Evolutionary conservation across 2,329 filamentous ascomycete species (phyloP), one percentile per base, ranked within the genome.

Genomic region (Colletotrichum chrysophilum): DNA sequence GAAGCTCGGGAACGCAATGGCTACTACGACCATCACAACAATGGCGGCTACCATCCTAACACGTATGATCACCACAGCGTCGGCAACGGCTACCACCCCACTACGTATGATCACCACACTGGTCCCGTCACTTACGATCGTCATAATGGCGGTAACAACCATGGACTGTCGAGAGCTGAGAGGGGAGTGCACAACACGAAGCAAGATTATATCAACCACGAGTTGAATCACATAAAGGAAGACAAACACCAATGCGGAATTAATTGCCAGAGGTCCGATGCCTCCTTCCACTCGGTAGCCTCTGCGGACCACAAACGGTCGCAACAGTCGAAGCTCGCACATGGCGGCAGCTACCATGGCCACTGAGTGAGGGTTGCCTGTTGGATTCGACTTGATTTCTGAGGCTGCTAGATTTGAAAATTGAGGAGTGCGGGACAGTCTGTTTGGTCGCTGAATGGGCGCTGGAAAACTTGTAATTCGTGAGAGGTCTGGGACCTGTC

Each of bases 201-300:
- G 16, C 36, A 38, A 38, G 36, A 38, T 3, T 38, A 18, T 38
- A 38, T 38, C 36, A 38, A 38, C 16, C 36, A 38, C 36, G 36
- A 38, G 18, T 9, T 38, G 36, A 38, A 38, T 38, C 36, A 38
- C 36, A 38, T 38, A 38, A 38, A 38, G 36, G 36, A 38, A 18
- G 36, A 38, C 2, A 38, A 38, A 0, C 36, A 38, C 36, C 1
- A 38, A 1, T 38, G 36, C 16, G 36, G 36, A 38, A 0, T 38
- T 0, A 38, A 38, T 9, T 38, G 36, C 0, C 36, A 38, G 0
- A 38, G 0, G 36, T 38, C 36, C 4, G 16, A 38, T 18, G 36
- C 36, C 1, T 38, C 36, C 7, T 38, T 38, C 0, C 36, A 38
- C 36, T 38, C 36, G 1, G 36, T 38, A 38, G 36, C 36, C 1